Conservation (phyloP, 2,329 filamentous ascomycete species). For the Teratosphaeria gauchensis region DNA sequence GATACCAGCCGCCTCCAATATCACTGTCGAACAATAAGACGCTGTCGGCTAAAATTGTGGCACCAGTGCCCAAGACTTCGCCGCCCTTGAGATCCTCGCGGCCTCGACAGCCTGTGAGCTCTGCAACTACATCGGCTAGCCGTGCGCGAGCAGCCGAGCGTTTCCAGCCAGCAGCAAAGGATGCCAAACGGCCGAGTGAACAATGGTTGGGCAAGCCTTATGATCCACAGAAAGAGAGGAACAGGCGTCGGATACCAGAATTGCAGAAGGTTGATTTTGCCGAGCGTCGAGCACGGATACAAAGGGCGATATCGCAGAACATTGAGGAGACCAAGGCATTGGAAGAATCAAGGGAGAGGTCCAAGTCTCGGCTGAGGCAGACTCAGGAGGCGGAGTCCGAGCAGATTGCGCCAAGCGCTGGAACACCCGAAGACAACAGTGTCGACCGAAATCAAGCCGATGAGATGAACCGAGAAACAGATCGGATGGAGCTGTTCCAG, state of each 20-base stretch:
- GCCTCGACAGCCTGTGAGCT: slow-evolving; percentile 68
- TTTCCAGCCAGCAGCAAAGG: slow-evolving; percentile 31
- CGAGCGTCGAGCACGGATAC: slow-evolving; percentile 69
- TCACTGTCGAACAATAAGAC: slow-evolving; percentile 19
- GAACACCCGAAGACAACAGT: not conserved
- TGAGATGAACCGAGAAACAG: slow-evolving; percentile 7
- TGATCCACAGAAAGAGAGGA: slow-evolving; percentile 53
- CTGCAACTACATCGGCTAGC: slow-evolving; percentile 62
- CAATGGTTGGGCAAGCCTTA: slow-evolving; percentile 66
- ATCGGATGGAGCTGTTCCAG: slow-evolving; percentile 1
- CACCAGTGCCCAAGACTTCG: slow-evolving; percentile 61
- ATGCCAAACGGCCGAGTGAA: slow-evolving; percentile 34
- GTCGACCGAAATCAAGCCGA: slow-evolving; percentile 7
- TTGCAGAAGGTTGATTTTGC: slow-evolving; percentile 76
- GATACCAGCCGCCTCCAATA: slow-evolving; percentile 26
- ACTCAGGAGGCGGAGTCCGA: not conserved
- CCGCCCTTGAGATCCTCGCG: slow-evolving; percentile 72
- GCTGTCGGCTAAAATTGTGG: slow-evolving; percentile 64
- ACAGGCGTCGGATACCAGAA: slow-evolving; percentile 43
- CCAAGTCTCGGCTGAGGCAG: not conserved
- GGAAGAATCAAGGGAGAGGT: not conserved
- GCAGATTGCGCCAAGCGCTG: not conserved
- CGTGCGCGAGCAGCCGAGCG: slow-evolving; percentile 56
- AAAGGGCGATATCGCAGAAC: slow-evolving; percentile 77
- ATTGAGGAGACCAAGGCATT: slow-evolving; percentile 50